phyloP scores from a whole-genome alignment of 2,329 filamentous ascomycete species.

The Nemania abortiva region DNA sequence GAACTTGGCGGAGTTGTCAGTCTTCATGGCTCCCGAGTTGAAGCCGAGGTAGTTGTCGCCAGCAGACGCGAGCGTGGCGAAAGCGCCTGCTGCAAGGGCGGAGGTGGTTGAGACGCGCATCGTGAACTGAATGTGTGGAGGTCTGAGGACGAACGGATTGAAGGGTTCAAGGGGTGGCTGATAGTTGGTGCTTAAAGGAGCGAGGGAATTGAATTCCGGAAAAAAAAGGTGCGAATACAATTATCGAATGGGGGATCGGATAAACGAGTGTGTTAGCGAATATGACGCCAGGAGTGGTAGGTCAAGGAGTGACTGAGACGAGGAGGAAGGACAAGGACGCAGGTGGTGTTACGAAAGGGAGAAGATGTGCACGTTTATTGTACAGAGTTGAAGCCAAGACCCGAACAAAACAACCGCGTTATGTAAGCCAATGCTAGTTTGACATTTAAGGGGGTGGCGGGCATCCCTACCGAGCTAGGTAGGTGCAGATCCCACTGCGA shows the following conservation, averaged over 20 bases:
- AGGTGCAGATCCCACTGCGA: neutral
- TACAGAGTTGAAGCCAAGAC: neutral
- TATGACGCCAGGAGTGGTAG: conserved; percentile 21
- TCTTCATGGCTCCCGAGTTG: conserved; percentile 51
- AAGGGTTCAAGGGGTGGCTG: neutral
- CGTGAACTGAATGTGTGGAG: conserved; percentile 14
- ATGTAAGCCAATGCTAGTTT: neutral
- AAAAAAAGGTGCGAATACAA: conserved; percentile 2
- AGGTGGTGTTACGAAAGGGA: conserved; percentile 10
- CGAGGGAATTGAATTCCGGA: neutral
- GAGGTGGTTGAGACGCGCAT: conserved; percentile 40
- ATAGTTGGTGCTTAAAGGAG: neutral
- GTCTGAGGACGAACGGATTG: neutral
- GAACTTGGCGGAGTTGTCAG: conserved; percentile 48
- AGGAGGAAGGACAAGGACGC: conserved; percentile 12
- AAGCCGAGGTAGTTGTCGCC: conserved; percentile 49
- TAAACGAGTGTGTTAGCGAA: conserved; percentile 34
- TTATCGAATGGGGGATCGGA: conserved; percentile 26
- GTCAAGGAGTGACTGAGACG: conserved; percentile 33
- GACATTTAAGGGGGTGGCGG: conserved; percentile 28
- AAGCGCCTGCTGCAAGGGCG: conserved; percentile 32
- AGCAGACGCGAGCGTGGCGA: conserved; percentile 42
- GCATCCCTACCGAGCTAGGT: neutral
- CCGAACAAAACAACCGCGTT: neutral
- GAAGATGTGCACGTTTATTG: neutral